These are phyloP conservation scores for Oropetium thomaeum DNA, from an alignment of 176 grass and related monocot species.

Conservation along the genomic window DNA sequence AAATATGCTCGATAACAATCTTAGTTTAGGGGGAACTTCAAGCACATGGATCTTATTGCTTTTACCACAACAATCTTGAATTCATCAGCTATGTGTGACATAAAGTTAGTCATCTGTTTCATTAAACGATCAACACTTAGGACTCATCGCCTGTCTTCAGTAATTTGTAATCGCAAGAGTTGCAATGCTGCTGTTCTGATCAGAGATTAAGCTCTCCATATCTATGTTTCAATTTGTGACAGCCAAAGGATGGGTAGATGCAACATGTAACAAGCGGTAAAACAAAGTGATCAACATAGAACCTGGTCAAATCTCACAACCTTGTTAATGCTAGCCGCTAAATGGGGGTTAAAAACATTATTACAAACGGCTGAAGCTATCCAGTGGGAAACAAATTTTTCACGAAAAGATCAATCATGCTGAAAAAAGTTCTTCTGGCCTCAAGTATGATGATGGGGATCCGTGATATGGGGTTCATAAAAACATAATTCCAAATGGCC, in stretches of 20 bases:
- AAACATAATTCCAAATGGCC: no score
- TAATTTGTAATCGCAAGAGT: constrained; percentile 96
- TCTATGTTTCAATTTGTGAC: constrained; percentile 99
- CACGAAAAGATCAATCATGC: neutral
- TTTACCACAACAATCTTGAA: constrained; percentile 99
- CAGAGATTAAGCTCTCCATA: constrained; percentile 98
- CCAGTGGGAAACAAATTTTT: no score
- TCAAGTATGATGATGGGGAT: neutral
- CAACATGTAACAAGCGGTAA: constrained; percentile 62
- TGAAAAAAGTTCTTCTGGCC: neutral
- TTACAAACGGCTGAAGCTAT: no score
- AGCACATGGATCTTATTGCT: constrained; percentile 93
- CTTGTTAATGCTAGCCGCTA: neutral
- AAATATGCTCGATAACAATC: constrained; percentile 91
- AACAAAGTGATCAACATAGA: constrained; percentile 11
- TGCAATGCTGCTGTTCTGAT: constrained; percentile 97
- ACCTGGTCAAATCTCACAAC: neutral
- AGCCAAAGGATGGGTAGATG: constrained; percentile 88
- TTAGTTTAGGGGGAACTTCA: constrained; percentile 98
- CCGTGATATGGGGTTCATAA: neutral
- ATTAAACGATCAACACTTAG: constrained; percentile 96
- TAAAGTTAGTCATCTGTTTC: constrained; percentile 99
- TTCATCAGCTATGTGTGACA: constrained; percentile 97
- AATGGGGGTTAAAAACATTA: no score
- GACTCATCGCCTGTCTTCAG: constrained; percentile 99